phyloP scores from a whole-genome alignment of 768 basidiomycete species.

The Naganishia randhawae region DNA sequence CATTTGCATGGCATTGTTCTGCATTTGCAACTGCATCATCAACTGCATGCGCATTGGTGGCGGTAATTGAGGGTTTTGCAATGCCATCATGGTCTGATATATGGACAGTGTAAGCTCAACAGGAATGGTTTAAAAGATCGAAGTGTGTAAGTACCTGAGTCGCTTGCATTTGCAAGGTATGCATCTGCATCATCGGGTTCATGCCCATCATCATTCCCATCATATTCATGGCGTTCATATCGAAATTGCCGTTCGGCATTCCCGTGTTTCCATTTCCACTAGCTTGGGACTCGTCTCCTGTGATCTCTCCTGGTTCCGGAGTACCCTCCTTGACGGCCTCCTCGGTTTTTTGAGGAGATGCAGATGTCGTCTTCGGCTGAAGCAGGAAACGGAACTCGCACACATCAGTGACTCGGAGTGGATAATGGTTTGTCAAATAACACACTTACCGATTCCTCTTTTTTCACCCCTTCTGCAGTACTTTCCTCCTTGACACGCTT shows the following conservation, averaged over 20 bases:
- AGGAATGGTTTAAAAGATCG: not conserved
- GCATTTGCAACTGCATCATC: slow-evolving; percentile 75
- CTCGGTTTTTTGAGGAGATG: not conserved
- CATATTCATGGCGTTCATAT: slow-evolving; percentile 25
- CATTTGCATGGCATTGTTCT: slow-evolving; percentile 73
- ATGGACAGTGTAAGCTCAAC: slow-evolving; percentile 42
- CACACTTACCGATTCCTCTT: slow-evolving; percentile 12
- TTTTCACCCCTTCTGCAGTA: slow-evolving; percentile 37
- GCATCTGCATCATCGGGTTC: slow-evolving; percentile 41
- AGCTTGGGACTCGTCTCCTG: slow-evolving; percentile 24
- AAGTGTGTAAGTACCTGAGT: slow-evolving; percentile 33
- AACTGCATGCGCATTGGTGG: slow-evolving; percentile 70
- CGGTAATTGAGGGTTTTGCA: slow-evolving; percentile 73
- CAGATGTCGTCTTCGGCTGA: not conserved
- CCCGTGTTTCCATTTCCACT: slow-evolving; percentile 24
- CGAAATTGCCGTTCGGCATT: slow-evolving; percentile 17
- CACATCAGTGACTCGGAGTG: not conserved
- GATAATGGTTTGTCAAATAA: no score
- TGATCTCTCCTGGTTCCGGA: slow-evolving; percentile 53
- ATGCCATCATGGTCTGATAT: slow-evolving; percentile 69
- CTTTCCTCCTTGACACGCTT: slow-evolving; percentile 68
- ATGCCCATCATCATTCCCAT: slow-evolving; percentile 34
- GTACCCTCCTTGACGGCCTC: slow-evolving; percentile 5
- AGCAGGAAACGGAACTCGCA: no score
- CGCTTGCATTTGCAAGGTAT: slow-evolving; percentile 41